Base-by-base conservation (phyloP, 2,329 filamentous ascomycete genomes). In the Biscogniauxia mediterranea region DNA sequence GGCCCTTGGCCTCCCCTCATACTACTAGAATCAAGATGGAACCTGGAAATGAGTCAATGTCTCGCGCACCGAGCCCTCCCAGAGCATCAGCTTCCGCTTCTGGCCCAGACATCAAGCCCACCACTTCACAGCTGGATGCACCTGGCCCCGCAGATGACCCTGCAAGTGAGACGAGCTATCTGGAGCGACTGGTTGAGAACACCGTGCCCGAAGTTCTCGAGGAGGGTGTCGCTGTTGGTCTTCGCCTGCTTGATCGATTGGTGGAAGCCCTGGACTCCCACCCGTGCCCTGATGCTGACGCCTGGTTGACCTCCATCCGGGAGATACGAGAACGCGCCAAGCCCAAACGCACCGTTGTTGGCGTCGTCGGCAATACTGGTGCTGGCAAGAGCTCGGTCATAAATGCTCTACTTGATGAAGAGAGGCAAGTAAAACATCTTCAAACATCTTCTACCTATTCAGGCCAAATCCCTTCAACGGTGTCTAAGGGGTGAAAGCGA, bases 321-420 rank as follows among this genome's bases (percentile, higher is more conserved):
- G 74, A 75, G 2, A 69, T 83, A 0, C 70, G 75, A 26, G 71
- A 76, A 2, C 75, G 78, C 56, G 74, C 76, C 2, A 68, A 69
- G 5, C 73, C 72, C 20, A 68, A 67, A 1, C 74, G 71, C 25
- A 79, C 78, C 1, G 76, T 88, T 0, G 77, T 89, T 19, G 86
- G 85, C 5, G 81, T 89, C 0, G 80, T 86, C 2, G 86, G 86
- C 0, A 84, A 81, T 58, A 89, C 87, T 0, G 85, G 86, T 0
- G 81, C 83, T 1, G 86, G 86, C 0, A 89, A 89, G 68, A 85
- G 80, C 20, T 85, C 82, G 1, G 75, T 88, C 0, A 87, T 89
- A 70, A 89, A 89, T 66, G 85, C 86, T 0, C 68, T 89, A 38
- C 75, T 89, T 0, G 84, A 88, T 28, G 83, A 89, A 66, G 84